These are phyloP conservation scores for Aureobasidium leucospermi DNA, from an alignment of 2,329 filamentous ascomycete genomes.

Conservation along the genomic window DNA sequence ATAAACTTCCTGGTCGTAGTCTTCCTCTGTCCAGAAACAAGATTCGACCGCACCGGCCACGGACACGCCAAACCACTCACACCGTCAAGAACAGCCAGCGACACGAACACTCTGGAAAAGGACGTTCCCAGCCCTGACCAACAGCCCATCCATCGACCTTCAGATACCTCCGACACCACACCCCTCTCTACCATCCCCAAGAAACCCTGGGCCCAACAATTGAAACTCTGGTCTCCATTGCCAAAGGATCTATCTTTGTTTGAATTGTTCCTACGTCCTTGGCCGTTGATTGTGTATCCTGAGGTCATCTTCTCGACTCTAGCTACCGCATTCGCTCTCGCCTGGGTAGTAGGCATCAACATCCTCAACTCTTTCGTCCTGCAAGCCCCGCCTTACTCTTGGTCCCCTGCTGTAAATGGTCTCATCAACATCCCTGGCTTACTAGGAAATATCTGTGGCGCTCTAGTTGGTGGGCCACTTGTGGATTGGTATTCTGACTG, in stretches of 20 bases:
- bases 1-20: slow-evolving; percentile 31
- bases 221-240: slow-evolving; percentile 29
- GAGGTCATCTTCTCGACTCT: slow-evolving; percentile 32
- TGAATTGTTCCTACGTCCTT: slow-evolving; percentile 30
- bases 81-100: background rate
- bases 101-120: slow-evolving; percentile 15
- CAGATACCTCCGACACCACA: background rate
- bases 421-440: slow-evolving; percentile 35
- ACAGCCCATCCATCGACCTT: slow-evolving; percentile 1
- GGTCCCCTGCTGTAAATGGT: slow-evolving; percentile 30
- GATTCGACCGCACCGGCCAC: slow-evolving; percentile 24
- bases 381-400: slow-evolving; percentile 33
- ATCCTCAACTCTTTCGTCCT: slow-evolving; percentile 34
- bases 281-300: slow-evolving; percentile 32
- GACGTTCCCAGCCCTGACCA: slow-evolving; percentile 16
- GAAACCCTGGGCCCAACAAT: slow-evolving; percentile 29
- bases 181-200: slow-evolving; percentile 18
- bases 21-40: slow-evolving; percentile 32
- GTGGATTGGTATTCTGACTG: slow-evolving; percentile 38
- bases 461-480: slow-evolving; percentile 36
- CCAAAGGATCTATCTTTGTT: slow-evolving; percentile 26
- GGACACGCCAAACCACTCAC: background rate
- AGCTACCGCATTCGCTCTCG: slow-evolving; percentile 31
- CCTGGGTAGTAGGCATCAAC: slow-evolving; percentile 34
- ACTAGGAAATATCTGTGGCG: slow-evolving; percentile 38